These are phyloP conservation scores for Rosa chinensis DNA, from an alignment of 306 rosid genomes.

Conservation along the genomic window DNA sequence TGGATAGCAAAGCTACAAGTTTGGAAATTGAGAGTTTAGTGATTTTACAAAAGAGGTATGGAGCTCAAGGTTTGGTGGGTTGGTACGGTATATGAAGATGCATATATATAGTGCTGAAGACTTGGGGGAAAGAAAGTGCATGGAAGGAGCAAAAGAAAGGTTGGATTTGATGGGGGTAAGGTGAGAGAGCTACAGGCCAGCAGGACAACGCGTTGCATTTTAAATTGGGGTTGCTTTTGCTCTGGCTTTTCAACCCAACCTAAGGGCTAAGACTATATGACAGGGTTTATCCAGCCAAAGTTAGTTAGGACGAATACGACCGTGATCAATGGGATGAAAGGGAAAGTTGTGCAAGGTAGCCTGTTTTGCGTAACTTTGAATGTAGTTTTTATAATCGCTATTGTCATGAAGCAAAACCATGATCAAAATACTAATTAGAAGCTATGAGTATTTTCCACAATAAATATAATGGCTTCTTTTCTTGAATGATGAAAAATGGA, in stretches of 20 bases:
- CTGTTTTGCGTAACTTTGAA: neutral
- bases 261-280: neutral
- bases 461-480: neutral
- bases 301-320: neutral
- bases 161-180: neutral
- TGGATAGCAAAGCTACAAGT: neutral
- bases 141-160: neutral
- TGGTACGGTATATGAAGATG: neutral
- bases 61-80: constrained; percentile 1
- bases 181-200: neutral
- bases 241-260: constrained; percentile 31
- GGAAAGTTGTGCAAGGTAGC: neutral
- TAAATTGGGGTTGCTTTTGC: constrained; percentile 10
- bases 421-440: neutral
- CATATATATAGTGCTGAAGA: neutral
- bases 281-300: constrained; percentile 6
- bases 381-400: neutral
- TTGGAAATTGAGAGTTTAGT: neutral
- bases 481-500: neutral
- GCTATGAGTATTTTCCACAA: neutral
- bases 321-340: neutral
- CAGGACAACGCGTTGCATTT: constrained; percentile 4
- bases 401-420: neutral
- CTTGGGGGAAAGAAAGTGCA: neutral
- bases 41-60: neutral